Evolutionary conservation across 345 rosid species (phyloP), one percentile per base, ranked within the genome.

Genomic region (Populus tremula): DNA sequence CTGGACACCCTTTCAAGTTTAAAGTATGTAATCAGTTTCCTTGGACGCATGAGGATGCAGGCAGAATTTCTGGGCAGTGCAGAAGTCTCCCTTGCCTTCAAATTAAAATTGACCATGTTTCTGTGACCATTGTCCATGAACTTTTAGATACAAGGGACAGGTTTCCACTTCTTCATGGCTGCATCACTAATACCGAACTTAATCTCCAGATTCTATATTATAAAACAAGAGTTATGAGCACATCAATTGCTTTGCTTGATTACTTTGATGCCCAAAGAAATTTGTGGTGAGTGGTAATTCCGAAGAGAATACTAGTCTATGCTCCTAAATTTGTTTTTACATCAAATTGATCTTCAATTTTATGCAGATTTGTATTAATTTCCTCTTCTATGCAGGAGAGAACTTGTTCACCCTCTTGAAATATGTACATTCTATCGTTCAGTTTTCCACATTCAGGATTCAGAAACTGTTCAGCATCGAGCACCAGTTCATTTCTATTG

Each of bases 1-100:
- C 98, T 78, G 98, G 98, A 87, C 91, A 89, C 88, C 94, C 90
- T 59, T 89, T 94, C 87, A 94, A 94, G 89, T 88, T 94, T 68
- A 93, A 91, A 89, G 87, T 90, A 66, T 87, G 70, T 38, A 69
- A 76, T 69, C 47, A 73, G 74, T 75, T 47, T 76, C 75, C 71
- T 71, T 82, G 75, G 73, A 84, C 68, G 73, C 72, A 73, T 54
- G 69, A 80, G 36, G 83, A 81, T 77, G 83, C 85, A 79, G 76
- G 72, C 78, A 82, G 63, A 77, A 83, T 64, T 67, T 88, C 88
- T 75, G 72, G 81, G 78, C 82, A 76, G 82, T 77, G 85, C 79
- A 78, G 83, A 74, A 70, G 69, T 76, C 86, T 85, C 47, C 94
- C 95, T 73, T 84, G 85, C 75, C 78, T 94, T 83, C 74, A 83